phyloP scores from a whole-genome alignment of 106 monocot genomes.

The Phalaenopsis aphrodite region DNA sequence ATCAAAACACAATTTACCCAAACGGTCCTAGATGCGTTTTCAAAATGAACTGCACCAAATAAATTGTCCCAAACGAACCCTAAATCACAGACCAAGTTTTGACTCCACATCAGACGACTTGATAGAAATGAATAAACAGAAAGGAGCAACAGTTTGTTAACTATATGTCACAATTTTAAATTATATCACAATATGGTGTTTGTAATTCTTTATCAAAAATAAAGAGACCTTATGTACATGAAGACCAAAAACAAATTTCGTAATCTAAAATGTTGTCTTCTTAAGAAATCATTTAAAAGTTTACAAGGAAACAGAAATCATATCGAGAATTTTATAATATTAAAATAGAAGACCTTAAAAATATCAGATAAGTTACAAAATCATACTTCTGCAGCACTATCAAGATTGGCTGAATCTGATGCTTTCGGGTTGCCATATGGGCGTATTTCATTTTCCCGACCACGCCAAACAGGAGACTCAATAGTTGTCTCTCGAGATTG shows the following conservation, averaged over 20 bases:
- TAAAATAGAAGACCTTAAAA: neutral
- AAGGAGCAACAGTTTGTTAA: too few relatives aligned
- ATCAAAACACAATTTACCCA: too few relatives aligned
- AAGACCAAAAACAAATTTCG: neutral
- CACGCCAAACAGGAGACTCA: constrained; percentile 92
- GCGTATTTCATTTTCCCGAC: constrained; percentile 92
- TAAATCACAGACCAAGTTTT: too few relatives aligned
- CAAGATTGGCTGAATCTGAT: constrained; percentile 97
- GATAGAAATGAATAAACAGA: too few relatives aligned
- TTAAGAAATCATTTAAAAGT: neutral
- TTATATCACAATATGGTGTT: too few relatives aligned
- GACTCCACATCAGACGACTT: too few relatives aligned
- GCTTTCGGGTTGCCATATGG: constrained; percentile 87
- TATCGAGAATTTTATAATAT: neutral
- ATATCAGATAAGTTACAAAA: neutral
- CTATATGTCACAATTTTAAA: too few relatives aligned
- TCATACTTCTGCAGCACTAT: constrained; percentile 93
- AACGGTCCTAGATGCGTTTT: too few relatives aligned
- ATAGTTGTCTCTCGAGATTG: constrained; percentile 92
- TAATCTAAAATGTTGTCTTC: neutral
- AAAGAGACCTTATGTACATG: too few relatives aligned
- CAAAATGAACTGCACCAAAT: too few relatives aligned
- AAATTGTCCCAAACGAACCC: too few relatives aligned
- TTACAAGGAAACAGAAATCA: neutral
- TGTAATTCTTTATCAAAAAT: too few relatives aligned